Evolutionary conservation across 2,329 filamentous ascomycete species (phyloP).

Genomic region (Elsinoe fawcettii): DNA sequence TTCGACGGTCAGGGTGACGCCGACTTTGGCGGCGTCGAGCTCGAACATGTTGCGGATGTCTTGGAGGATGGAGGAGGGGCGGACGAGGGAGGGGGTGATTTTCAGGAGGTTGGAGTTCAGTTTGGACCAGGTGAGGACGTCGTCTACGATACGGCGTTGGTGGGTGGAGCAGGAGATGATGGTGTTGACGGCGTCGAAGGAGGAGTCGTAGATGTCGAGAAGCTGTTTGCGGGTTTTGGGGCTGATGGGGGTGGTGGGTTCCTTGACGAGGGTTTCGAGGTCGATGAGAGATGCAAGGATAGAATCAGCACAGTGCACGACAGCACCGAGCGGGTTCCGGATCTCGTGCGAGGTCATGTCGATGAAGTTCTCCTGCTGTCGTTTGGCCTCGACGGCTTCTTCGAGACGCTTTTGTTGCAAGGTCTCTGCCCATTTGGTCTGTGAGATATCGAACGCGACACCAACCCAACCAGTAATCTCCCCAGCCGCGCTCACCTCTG

Average conservation of each 20-base stretch:
- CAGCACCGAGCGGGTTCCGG: conserved; percentile 16
- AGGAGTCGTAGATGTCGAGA: conserved; percentile 25
- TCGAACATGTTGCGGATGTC: conserved; percentile 31
- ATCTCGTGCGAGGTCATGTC: conserved; percentile 19
- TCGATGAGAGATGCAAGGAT: conserved; percentile 18
- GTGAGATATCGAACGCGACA: conserved; percentile 39
- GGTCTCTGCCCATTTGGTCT: conserved; percentile 39
- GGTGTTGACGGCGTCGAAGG: conserved; percentile 33
- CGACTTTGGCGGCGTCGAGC: conserved; percentile 25
- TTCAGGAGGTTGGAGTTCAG: conserved; percentile 38
- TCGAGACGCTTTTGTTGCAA: conserved; percentile 33
- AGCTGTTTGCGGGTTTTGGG: conserved; percentile 21
- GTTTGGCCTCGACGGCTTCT: conserved; percentile 18
- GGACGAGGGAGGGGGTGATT: conserved; percentile 21
- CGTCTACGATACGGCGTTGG: conserved; percentile 42
- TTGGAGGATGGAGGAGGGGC: conserved; percentile 20
- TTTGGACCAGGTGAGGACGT: conserved; percentile 40
- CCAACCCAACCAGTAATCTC: conserved; percentile 34
- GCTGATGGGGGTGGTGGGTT: not conserved
- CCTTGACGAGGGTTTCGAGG: conserved; percentile 14
- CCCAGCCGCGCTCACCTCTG: conserved; percentile 27
- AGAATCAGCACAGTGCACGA: conserved; percentile 19
- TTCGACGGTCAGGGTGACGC: conserved; percentile 21
- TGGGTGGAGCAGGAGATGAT: conserved; percentile 41
- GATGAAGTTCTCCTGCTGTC: conserved; percentile 17